Conservation (phyloP, 2,329 filamentous ascomycete genomes). For the Chrysosporium keratinophilum region DNA sequence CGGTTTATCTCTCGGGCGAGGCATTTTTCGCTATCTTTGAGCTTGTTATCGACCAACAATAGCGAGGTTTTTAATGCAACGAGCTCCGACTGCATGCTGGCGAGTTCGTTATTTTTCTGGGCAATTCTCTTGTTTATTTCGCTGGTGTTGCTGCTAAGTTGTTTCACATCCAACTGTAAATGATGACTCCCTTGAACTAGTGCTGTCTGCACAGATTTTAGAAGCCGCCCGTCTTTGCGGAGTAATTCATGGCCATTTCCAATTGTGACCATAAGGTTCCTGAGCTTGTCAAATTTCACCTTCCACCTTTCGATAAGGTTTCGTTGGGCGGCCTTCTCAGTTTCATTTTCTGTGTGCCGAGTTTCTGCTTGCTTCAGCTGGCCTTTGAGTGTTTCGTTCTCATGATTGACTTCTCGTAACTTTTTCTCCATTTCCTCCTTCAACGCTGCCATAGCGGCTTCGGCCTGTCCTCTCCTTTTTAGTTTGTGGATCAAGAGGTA, state of each 20-base stretch:
- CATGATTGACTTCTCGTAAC: slow-evolving; percentile 20
- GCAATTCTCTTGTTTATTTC: slow-evolving; percentile 15
- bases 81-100: slow-evolving; percentile 18
- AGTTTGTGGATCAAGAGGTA: slow-evolving; percentile 28
- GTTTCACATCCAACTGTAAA: slow-evolving; percentile 20
- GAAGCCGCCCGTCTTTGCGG: slow-evolving; percentile 22
- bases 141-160: slow-evolving; percentile 20
- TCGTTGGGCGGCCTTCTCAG: slow-evolving; percentile 18
- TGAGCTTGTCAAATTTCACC: slow-evolving; percentile 26
- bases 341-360: slow-evolving; percentile 18
- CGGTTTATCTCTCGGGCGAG: slow-evolving; percentile 26
- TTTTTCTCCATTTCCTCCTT: slow-evolving; percentile 23
- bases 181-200: slow-evolving; percentile 23
- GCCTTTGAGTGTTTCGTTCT: slow-evolving; percentile 23
- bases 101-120: slow-evolving; percentile 19
- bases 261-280: slow-evolving; percentile 26
- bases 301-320: slow-evolving; percentile 28
- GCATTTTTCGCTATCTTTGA: slow-evolving; percentile 15
- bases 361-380: slow-evolving; percentile 19
- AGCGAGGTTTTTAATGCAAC: slow-evolving; percentile 22
- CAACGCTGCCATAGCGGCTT: slow-evolving; percentile 18
- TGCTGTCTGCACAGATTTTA: slow-evolving; percentile 21
- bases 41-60: slow-evolving; percentile 19
- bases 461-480: slow-evolving; percentile 28
- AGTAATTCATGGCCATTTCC: slow-evolving; percentile 27